Base-by-base conservation (phyloP, 129 eudicot species). In the Escallonia herrerae region DNA sequence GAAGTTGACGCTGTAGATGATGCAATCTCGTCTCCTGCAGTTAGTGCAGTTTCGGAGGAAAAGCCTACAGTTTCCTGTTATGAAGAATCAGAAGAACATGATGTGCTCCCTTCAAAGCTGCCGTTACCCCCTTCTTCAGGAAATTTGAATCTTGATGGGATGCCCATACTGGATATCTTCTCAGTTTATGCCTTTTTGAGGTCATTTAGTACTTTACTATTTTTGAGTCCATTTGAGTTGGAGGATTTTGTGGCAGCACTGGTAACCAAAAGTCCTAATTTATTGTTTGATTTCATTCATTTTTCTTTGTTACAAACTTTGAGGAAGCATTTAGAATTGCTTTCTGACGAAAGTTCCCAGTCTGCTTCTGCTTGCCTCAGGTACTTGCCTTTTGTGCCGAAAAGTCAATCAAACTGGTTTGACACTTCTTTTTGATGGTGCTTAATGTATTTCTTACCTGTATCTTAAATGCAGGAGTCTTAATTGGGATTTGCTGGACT, bases 401-500 rank as follows among this genome's bases (percentile, higher is more conserved):
- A 15, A 55, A 42, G 10, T 76, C 62, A 62, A 15, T 69, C 51
- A 13, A 60, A 55, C 64, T 46, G 52, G 38, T 65, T 13, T 49
- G 9, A 38, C 12, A 12, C 54, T 40, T 33, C 54, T 8, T 63
- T 22, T 53, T 40, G 13, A 7, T 60, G 71, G 60, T 40, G 64
- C 43, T 61, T 70, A 58, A 11, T 38, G 42, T 40, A 13, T 40
- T 64, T 67, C 37, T 15, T 64, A 11, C 63, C 58, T 22, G 43
- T 62, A 37, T 72, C 70, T 55, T 65, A 15, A 56, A 40, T 75
- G 75, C 73, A 89, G 95, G 95, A 86, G 80, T 72, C 91, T 89
- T 64, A 84, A 94, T 66, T 94, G 99, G 99, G 89, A 86, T 79
- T 74, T 86, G 55, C 78, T 94, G 80, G 99, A 94, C 79, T 47